phyloP scores from a whole-genome alignment of 2,329 filamentous ascomycete genomes.

The Diaporthe eres region DNA sequence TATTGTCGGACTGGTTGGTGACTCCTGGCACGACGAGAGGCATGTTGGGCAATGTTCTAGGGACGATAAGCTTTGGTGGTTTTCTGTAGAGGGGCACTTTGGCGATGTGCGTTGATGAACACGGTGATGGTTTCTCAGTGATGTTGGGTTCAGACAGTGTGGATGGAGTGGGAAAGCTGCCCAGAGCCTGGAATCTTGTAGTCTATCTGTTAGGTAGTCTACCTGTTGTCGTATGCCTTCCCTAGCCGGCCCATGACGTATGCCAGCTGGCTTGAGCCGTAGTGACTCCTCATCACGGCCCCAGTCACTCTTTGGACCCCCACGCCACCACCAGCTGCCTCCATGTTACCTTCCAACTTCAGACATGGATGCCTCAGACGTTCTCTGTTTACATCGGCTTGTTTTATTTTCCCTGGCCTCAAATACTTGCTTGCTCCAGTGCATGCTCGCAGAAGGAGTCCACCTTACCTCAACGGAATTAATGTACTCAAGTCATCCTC shows the following conservation, averaged over 20 bases:
- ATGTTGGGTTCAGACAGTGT: background rate
- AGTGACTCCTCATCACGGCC: background rate
- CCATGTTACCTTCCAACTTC: background rate
- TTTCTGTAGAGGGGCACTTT: conserved; percentile 18
- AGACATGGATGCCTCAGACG: background rate
- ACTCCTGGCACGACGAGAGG: conserved; percentile 76
- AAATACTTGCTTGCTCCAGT: too few relatives aligned
- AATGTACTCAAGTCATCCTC: too few relatives aligned
- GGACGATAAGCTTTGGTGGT: conserved; percentile 9
- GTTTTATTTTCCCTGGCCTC: background rate
- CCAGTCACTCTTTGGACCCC: background rate
- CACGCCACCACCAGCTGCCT: background rate
- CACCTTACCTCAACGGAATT: too few relatives aligned
- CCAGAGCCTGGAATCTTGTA: background rate
- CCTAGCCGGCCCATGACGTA: conserved; percentile 37
- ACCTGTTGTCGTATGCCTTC: background rate
- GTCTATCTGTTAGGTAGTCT: background rate
- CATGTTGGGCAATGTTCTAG: conserved; percentile 60
- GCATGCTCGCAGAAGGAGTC: background rate
- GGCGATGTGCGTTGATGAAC: background rate
- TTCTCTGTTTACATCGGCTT: background rate
- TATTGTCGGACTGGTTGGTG: conserved; percentile 59
- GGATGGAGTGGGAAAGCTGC: background rate
- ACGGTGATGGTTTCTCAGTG: background rate
- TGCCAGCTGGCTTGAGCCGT: background rate